Evolutionary conservation across 2,329 filamentous ascomycete genomes (phyloP), one percentile per base, ranked within the genome.

Genomic region (Cladosporium sp.): DNA sequence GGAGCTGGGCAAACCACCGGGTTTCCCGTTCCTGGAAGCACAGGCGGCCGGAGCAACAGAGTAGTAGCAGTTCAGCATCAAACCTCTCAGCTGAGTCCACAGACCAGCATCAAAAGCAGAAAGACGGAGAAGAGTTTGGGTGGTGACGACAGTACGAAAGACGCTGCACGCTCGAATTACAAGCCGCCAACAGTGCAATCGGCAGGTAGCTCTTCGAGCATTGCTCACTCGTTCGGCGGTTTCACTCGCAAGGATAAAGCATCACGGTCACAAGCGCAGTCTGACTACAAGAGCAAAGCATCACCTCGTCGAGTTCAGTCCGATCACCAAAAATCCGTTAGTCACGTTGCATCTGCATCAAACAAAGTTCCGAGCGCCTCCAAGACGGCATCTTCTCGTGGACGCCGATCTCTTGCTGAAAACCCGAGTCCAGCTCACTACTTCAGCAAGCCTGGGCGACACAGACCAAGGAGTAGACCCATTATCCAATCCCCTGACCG

Each of bases 141-240:
- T 27, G 22, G 9, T 27, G 22, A 27, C 4, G 22, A 27, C 5
- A 9, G 22, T 9, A 27, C 22, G 22, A 4, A 27, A 27, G n/a
- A 29, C 3, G 4, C 24, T 4, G 8, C 13, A 2, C 22, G 13
- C 13, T 39, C 40, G 15, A 34, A 39, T 17, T 51, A 51, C n/a
- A 39, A 44, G 13, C 34, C 48, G 11, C 41, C 48, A 1, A 43
- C 48, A 17, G 48, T 44, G 3, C 40, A 15, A n/a, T 43, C 48
- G 12, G 17, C 22, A 6, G 30, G 32, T 41, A 40, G 34, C 32
- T 44, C 48, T 13, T 15, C 48, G 7, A 43, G 32, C 22, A 17
- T 51, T 12, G 17, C 18, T 24, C 40, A 44, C 17, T 30, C 27
- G 1, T 48, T 48, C 13, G 13, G 37, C 8, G 45, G 45, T 5